Base-by-base conservation (phyloP, 2,329 filamentous ascomycete species). In the Lachnum nothofagi region DNA sequence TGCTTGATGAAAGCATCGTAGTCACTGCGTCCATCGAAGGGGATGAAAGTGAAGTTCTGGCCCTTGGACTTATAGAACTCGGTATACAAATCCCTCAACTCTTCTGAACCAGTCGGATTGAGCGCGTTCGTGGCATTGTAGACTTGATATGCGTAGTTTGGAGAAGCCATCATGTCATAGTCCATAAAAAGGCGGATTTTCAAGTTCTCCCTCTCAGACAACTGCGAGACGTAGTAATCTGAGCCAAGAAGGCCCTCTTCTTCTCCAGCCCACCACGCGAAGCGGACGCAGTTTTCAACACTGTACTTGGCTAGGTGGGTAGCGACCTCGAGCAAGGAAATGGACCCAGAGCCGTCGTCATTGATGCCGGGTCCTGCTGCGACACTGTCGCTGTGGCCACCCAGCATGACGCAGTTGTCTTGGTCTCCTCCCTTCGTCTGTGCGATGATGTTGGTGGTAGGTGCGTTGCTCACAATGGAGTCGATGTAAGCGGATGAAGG, bases 11-110 rank as follows among this genome's bases (percentile, higher is more conserved):
- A 91, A 1, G 80, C 83, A 39, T 82, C 84, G 60, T 91, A 91
- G 67, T 91, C 88, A 53, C 82, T 86, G 51, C 87, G 82, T 10
- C 86, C 87, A 59, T 89, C 83, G 58, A 91, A 91, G 1, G 80
- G 78, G 24, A 86, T 85, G 48, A 85, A 79, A 0, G 79, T 85
- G 64, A 82, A 83, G 66, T 81, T 81, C 50, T 82, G 73, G 2
- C 75, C 82, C 20, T 82, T 72, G 2, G 70, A 67, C 50, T 73
- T 68, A 69, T 83, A 88, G 75, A 79, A 88, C 44, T 82, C 49
- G 5, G 37, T 48, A 17, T 51, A 51, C 5, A 87, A 70, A 51
- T 82, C 69, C 51, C 82, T 78, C 48, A 88, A 73, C 63, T 88
- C 75, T 54, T 82, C 20, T 4, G 49, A 51, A 24, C 49, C 49